Conservation (phyloP, 2,329 filamentous ascomycete genomes). For the Fonsecaea erecta region DNA sequence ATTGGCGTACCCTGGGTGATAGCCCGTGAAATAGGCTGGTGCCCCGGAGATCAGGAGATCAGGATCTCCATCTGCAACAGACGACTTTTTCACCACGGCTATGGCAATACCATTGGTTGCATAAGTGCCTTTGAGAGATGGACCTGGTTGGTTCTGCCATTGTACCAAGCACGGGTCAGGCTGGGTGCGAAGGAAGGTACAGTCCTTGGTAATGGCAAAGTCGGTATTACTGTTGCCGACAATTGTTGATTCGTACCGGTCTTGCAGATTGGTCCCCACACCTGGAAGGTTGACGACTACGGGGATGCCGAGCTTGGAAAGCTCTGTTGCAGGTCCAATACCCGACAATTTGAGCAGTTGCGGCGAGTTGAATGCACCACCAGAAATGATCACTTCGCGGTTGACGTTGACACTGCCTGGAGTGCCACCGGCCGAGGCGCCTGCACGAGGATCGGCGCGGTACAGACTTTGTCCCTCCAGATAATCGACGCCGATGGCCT, state of each 20-base stretch:
- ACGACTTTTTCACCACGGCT: slow-evolving; percentile 42
- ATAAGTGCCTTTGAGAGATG: slow-evolving; percentile 49
- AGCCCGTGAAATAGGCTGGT: slow-evolving; percentile 59
- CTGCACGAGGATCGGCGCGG: slow-evolving; percentile 50
- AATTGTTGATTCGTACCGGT: slow-evolving; percentile 59
- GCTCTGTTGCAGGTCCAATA: slow-evolving; percentile 61
- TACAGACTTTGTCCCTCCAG: slow-evolving; percentile 55
- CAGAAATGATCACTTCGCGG: slow-evolving; percentile 54
- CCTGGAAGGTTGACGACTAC: slow-evolving; percentile 62
- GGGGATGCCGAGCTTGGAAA: slow-evolving; percentile 59
- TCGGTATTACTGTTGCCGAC: slow-evolving; percentile 50
- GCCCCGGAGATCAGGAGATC: slow-evolving; percentile 62
- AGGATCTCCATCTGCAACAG: slow-evolving; percentile 50
- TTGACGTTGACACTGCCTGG: slow-evolving; percentile 47
- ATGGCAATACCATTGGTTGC: slow-evolving; percentile 58
- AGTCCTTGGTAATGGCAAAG: slow-evolving; percentile 42
- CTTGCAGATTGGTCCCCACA: slow-evolving; percentile 68
- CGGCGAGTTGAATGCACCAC: slow-evolving; percentile 66
- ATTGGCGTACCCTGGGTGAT: slow-evolving; percentile 60
- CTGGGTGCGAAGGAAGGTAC: slow-evolving; percentile 40
- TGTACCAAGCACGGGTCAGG: slow-evolving; percentile 51
- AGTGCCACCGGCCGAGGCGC: slow-evolving; percentile 39
- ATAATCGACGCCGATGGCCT: slow-evolving; percentile 57
- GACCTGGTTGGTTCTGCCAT: slow-evolving; percentile 46
- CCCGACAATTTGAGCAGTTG: slow-evolving; percentile 69